Evolutionary conservation across 768 basidiomycete species (phyloP).

Genomic region (Hypsizygus marmoreus): DNA sequence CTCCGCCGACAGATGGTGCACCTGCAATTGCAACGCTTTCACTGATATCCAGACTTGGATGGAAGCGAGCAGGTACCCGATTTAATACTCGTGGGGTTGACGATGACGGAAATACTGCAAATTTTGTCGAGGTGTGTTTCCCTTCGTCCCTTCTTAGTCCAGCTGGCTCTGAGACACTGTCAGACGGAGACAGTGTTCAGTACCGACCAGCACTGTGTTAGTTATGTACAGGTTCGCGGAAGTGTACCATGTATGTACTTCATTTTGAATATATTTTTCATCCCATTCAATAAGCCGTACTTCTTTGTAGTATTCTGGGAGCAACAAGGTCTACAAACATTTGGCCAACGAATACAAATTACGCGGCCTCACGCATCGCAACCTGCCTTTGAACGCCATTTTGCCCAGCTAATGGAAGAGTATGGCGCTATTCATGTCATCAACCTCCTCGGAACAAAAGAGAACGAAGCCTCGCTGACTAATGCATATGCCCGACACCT

Average conservation of each 20-base stretch:
- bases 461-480: slow-evolving; percentile 87
- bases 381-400: slow-evolving; percentile 95
- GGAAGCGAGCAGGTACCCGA: slow-evolving; percentile 94
- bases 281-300: slow-evolving; percentile 15
- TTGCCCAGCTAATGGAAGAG: slow-evolving; percentile 81
- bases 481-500: slow-evolving; percentile 83
- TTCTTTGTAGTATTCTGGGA: slow-evolving; percentile 89
- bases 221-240: slow-evolving; percentile 92
- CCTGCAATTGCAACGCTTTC: slow-evolving; percentile 75
- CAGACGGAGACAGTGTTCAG: slow-evolving; percentile 92
- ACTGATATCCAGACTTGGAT: slow-evolving; percentile 85
- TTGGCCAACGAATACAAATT: slow-evolving; percentile 93
- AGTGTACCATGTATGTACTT: slow-evolving; percentile 85
- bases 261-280: slow-evolving; percentile 15
- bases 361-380: slow-evolving; percentile 95
- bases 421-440: slow-evolving; percentile 86
- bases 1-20: slow-evolving; percentile 71
- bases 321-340: slow-evolving; percentile 93
- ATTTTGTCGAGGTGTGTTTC: slow-evolving; percentile 85
- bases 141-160: slow-evolving; percentile 2
- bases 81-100: slow-evolving; percentile 98
- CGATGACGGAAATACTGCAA: slow-evolving; percentile 92
- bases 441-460: slow-evolving; percentile 89
- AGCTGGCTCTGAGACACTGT: slow-evolving; percentile 16
- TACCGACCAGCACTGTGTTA: slow-evolving; percentile 84